Percentiles rank a stretch among this genome's conserved stretches.
Conservation (phyloP, 2,329 filamentous ascomycete species). For the Penicillium concentricum region DNA sequence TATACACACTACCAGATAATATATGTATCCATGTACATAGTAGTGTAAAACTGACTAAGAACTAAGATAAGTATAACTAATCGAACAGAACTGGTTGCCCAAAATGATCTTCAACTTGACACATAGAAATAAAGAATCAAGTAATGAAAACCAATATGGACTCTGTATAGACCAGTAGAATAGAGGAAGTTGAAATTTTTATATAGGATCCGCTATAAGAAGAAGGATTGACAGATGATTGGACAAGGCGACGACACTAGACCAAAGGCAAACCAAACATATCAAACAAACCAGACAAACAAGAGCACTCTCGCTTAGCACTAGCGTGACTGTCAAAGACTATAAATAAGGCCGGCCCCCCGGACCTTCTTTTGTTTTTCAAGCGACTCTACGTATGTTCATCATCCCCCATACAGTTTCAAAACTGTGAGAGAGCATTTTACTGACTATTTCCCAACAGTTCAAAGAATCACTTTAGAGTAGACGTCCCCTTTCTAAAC, state of each 20-base stretch:
- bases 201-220: not conserved
- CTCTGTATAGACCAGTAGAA: not conserved
- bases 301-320: constrained; percentile 27
- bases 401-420: constrained; percentile 26
- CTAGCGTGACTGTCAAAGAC: constrained; percentile 16
- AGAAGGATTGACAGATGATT: not conserved
- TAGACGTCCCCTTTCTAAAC: constrained; percentile 87
- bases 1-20: too few species aligned
- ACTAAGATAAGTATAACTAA: too few species aligned
- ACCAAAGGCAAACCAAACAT: not conserved
- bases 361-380: constrained; percentile 33
- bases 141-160: not conserved
- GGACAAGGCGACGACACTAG: not conserved
- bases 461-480: constrained; percentile 96
- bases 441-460: constrained; percentile 35
- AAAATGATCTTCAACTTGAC: too few species aligned
- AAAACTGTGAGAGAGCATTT: constrained; percentile 4
- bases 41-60: too few species aligned
- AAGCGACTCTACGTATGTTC: constrained; percentile 47
- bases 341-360: constrained; percentile 31
- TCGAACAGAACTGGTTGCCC: too few species aligned
- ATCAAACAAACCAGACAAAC: constrained; percentile 22
- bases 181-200: too few species aligned
- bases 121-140: not conserved
- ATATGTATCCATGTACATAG: too few species aligned